Base-by-base conservation (phyloP, 2,329 filamentous ascomycete genomes). In the Apiospora aurea region DNA sequence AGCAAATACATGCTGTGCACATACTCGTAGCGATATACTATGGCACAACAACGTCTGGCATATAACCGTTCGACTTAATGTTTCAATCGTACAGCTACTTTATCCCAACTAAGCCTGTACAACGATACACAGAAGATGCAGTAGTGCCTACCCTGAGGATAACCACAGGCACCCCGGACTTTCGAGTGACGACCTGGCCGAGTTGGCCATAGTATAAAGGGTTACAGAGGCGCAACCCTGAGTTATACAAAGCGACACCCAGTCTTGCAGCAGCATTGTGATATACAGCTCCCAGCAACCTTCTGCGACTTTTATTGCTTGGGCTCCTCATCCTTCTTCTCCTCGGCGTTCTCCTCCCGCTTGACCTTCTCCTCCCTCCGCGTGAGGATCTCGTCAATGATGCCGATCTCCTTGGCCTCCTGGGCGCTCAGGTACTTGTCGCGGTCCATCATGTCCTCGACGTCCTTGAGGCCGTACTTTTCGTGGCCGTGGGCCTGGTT, bases 381-480 rank as follows among this genome's bases (percentile, higher is more conserved):
- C 67, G 91, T 87, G 77, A 99, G 80, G 73, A 99, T 95, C 83
- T 96, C 91, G 81, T 99, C 96, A 74, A 99, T 91, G 77, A 99
- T 94, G 0, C 96, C 96, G 82, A 97, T 89, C 69, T 97, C 94
- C 78, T 94, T 86, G 11, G 96, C 96, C 85, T 99, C 95, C 66
- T 94, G 86, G 0, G 95, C 95, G 71, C 92, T 93, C 88, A 99
- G 89, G 78, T 98, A 98, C 79, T 96, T 96, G 82, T 99, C 96
- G 72, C 96, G 87, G 85, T 99, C 96, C 96, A 99, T 98, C 81
- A 98, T 89, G 80, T 92, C 94, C 82, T 96, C 96, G 79, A 99
- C 93, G 79, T 97, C 93, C 68, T 95, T 91, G 47, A 97, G 79
- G 46, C 87, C 91, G 81, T 94, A 91, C 82, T 94, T 94, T 29